Conservation (phyloP, 768 basidiomycete genomes). For the Psilocybe azurescens region DNA sequence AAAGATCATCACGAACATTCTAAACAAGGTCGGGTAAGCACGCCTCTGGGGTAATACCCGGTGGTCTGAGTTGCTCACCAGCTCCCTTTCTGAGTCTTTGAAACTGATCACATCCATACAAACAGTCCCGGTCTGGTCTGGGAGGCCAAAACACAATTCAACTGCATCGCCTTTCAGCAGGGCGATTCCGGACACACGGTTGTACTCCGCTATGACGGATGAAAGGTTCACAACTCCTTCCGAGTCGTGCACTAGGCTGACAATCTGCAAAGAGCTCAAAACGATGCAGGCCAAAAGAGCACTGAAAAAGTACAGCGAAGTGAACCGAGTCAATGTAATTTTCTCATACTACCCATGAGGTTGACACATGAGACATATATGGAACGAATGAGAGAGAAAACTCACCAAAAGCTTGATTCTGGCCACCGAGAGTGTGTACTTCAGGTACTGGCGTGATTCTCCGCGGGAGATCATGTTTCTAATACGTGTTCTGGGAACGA, state of each 20-base stretch:
- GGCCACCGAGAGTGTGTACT: slow-evolving; percentile 26
- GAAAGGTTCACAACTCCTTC: slow-evolving; percentile 29
- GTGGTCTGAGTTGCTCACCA: background rate
- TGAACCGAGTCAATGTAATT: slow-evolving; percentile 52
- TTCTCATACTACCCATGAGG: slow-evolving; percentile 43
- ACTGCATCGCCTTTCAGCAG: slow-evolving; percentile 18
- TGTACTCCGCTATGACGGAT: slow-evolving; percentile 33
- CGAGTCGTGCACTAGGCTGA: slow-evolving; percentile 41
- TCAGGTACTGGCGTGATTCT: slow-evolving; percentile 19
- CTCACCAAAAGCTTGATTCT: slow-evolving; percentile 34
- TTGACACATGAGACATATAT: background rate
- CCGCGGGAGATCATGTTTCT: background rate
- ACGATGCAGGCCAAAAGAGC: slow-evolving; percentile 46
- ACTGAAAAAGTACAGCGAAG: slow-evolving; percentile 51
- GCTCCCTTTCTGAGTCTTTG: background rate
- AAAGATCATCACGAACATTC: background rate
- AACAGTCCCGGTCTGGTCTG: slow-evolving; percentile 30
- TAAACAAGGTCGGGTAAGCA: background rate
- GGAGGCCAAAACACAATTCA: slow-evolving; percentile 45
- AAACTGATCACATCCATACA: slow-evolving; percentile 25
- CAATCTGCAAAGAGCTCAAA: slow-evolving; percentile 45
- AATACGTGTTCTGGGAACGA: background rate
- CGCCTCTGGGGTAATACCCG: background rate
- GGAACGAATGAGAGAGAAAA: background rate
- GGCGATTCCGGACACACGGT: slow-evolving; percentile 23